Evolutionary conservation across 257 asterid species (phyloP).

Genomic region (Petunia axillaris): DNA sequence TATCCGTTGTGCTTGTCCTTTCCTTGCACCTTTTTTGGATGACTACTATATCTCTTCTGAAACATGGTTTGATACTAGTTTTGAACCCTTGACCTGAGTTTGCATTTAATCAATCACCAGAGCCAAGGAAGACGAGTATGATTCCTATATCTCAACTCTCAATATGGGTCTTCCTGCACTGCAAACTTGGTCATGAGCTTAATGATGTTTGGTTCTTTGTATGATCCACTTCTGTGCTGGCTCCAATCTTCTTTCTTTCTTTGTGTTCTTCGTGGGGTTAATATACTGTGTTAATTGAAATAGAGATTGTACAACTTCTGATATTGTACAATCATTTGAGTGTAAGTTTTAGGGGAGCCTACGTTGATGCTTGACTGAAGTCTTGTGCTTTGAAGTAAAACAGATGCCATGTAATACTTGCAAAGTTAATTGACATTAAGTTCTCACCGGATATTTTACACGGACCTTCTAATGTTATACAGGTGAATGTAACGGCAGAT

Average conservation of each 20-base stretch:
- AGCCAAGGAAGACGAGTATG: no score
- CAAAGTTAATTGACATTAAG: no score
- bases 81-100: no score
- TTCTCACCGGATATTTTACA: no score
- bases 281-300: not conserved
- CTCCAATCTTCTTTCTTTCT: not conserved
- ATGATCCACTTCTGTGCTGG: not conserved
- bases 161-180: not conserved
- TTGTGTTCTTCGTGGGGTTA: not conserved
- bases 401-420: not conserved
- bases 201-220: not conserved
- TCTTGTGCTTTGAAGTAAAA: not conserved
- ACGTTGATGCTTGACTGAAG: no score
- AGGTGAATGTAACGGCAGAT: slow-evolving; percentile 89
- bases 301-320: not conserved
- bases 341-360: not conserved
- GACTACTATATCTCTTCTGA: not conserved
- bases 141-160: no score
- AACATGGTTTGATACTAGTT: no score
- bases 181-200: not conserved
- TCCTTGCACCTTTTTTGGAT: not conserved
- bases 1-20: not conserved
- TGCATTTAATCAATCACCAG: no score
- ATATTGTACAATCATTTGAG: not conserved
- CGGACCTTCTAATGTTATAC: slow-evolving; percentile 21